Base-by-base conservation (phyloP, 78 protist genomes). In the Dictyostelium firmibasis region DNA sequence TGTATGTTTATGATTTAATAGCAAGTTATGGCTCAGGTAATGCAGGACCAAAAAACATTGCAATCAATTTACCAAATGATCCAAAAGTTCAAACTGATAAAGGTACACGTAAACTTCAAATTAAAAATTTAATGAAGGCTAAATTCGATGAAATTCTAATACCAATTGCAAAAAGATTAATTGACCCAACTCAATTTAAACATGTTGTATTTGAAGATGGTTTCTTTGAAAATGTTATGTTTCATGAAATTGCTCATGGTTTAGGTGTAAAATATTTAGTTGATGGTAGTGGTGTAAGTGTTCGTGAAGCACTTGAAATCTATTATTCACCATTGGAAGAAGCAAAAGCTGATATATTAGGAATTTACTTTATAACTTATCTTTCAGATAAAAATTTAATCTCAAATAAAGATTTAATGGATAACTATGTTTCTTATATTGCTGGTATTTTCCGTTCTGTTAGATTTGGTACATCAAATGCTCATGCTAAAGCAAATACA, bases 1-100 rank as follows among this genome's bases (percentile, higher is more conserved):
- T 74, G 81, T 74, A 74, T 74, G 81, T 74, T 10, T 74, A 74
- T 74, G n/a, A 74, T 74, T 33, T 74, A 18, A 31, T 74, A 4
- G 29, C 36, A 13, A 27, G 81, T 18, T 31, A 31, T 31, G 81
- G 81, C 35, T n/a, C 29, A 4, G 13, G 43, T 31, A 74, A 74
- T 35, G 29, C 41, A 0, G 81, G 81, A 18, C 43, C 81, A 74
- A 74, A 74, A 18, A 74, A 74, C 16, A 74, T 74, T 74, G 81
- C 81, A 31, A 74, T 74, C 16, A 74, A 74, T 31, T 74, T 74
- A 74, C 81, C 81, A 74, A 74, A 74, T 74, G 81, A 74, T 74
- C 81, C 81, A 74, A 74, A 35, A 4, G 50, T 74, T 16, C 81
- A 74, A 74, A 14, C 13, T 6, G 44, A 27, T 31, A 74, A 74